Conservation (phyloP, 805 yeast genomes). For the Lachancea thermotolerans region DNA sequence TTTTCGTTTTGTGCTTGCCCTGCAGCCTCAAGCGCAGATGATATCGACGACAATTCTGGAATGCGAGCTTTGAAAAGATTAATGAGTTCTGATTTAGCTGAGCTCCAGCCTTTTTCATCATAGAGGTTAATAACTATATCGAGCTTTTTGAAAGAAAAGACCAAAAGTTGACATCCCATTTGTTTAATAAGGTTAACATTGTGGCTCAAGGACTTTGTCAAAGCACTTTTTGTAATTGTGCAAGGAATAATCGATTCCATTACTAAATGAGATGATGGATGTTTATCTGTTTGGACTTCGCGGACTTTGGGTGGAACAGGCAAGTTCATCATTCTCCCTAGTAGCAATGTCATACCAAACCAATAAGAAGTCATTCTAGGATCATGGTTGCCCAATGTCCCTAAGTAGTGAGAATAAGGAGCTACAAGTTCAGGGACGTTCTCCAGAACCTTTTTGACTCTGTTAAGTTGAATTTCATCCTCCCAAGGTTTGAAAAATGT, state of each 20-base stretch:
- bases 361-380: constrained; percentile 78
- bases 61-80: constrained; percentile 32
- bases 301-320: constrained; percentile 43
- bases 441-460: constrained; percentile 44
- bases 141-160: constrained; percentile 50
- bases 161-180: constrained; percentile 53
- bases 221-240: constrained; percentile 49
- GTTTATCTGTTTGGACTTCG: constrained; percentile 22
- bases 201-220: constrained; percentile 52
- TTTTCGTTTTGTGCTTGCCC: constrained; percentile 33
- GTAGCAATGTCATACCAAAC: constrained; percentile 63
- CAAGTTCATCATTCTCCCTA: constrained; percentile 51
- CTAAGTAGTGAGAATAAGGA: constrained; percentile 55
- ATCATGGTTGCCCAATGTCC: constrained; percentile 65
- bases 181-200: constrained; percentile 51
- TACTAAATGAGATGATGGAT: constrained; percentile 35
- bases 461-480: constrained; percentile 52
- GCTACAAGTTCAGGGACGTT: constrained; percentile 64
- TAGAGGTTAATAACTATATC: constrained; percentile 34
- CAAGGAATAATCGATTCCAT: constrained; percentile 59
- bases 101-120: constrained; percentile 36
- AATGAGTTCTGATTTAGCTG: constrained; percentile 31
- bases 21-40: constrained; percentile 39
- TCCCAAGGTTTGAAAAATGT: constrained; percentile 77
- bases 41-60: constrained; percentile 46